Evolutionary conservation across 768 basidiomycete genomes (phyloP).

Genomic region (Lyophyllum semitale): DNA sequence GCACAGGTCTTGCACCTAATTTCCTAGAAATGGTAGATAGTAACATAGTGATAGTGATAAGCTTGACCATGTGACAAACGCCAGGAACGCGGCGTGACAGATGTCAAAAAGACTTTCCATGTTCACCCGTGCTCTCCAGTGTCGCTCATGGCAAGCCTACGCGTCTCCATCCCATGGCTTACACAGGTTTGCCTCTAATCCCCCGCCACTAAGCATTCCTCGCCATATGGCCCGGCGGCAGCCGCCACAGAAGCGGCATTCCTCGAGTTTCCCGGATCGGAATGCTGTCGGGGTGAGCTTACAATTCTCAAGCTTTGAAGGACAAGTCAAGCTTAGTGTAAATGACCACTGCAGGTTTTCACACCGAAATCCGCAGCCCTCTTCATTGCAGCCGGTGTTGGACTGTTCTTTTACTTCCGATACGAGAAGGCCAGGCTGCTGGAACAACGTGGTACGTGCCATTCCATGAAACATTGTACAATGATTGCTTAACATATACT

Average conservation of each 20-base stretch:
- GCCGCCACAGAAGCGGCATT: slow-evolving; percentile 14
- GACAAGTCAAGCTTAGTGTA: neutral
- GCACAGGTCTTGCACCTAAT: no score
- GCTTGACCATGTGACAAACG: no score
- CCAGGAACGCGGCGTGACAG: slow-evolving; percentile 1
- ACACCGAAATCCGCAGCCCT: slow-evolving; percentile 82
- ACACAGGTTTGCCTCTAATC: neutral
- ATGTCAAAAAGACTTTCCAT: slow-evolving; percentile 8
- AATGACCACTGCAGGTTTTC: slow-evolving; percentile 66
- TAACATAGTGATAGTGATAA: no score
- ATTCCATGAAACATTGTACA: neutral
- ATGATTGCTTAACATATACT: neutral
- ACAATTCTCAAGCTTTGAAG: neutral
- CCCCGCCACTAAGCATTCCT: neutral
- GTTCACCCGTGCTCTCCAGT: slow-evolving; percentile 16
- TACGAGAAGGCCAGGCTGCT: slow-evolving; percentile 79
- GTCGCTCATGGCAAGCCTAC: slow-evolving; percentile 12
- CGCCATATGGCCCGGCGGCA: neutral
- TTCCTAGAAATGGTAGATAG: no score
- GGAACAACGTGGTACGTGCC: slow-evolving; percentile 74
- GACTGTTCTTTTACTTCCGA: slow-evolving; percentile 86
- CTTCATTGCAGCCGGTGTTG: slow-evolving; percentile 82
- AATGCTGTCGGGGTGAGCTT: slow-evolving; percentile 35
- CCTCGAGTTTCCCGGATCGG: slow-evolving; percentile 31
- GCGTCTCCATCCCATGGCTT: neutral